These are phyloP conservation scores for Trypanosoma conorhini DNA, from an alignment of 208 protist genomes.

Conservation along the genomic window DNA sequence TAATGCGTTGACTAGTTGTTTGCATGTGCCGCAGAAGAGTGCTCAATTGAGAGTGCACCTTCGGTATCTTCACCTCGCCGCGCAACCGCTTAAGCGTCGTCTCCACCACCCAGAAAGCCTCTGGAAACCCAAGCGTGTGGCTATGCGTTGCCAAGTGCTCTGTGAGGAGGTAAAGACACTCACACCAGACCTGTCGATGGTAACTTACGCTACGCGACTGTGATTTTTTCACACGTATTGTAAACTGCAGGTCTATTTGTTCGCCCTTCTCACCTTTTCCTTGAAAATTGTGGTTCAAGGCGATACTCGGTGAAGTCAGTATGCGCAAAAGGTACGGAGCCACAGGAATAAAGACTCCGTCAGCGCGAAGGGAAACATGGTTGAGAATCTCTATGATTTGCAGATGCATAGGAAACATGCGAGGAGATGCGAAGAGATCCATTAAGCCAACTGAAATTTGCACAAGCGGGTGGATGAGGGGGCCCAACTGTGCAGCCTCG, in stretches of 20 bases:
- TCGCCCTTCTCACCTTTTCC: slow-evolving; percentile 37
- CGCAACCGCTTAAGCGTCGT: slow-evolving; percentile 84
- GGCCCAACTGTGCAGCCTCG: slow-evolving; percentile 81
- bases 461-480: slow-evolving; percentile 93
- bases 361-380: slow-evolving; percentile 79
- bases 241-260: slow-evolving; percentile 80
- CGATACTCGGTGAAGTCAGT: slow-evolving; percentile 83
- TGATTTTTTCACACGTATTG: slow-evolving; percentile 91
- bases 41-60: slow-evolving; percentile 74
- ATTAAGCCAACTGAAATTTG: slow-evolving; percentile 89
- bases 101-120: slow-evolving; percentile 89
- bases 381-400: slow-evolving; percentile 93
- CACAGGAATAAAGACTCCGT: slow-evolving; percentile 93
- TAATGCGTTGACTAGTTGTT: slow-evolving; percentile 61
- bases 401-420: slow-evolving; percentile 96
- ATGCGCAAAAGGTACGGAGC: slow-evolving; percentile 93
- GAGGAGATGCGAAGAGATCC: slow-evolving; percentile 91
- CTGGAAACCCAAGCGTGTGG: slow-evolving; percentile 92
- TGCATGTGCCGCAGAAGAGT: slow-evolving; percentile 81
- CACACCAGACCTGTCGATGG: slow-evolving; percentile 73
- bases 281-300: slow-evolving; percentile 40
- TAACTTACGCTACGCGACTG: slow-evolving; percentile 72
- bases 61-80: slow-evolving; percentile 81
- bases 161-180: slow-evolving; percentile 87
- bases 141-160: slow-evolving; percentile 87